Evolutionary conservation across 1,284 basidiomycete genomes (phyloP).

Genomic region (Spongispora temasekensis): DNA sequence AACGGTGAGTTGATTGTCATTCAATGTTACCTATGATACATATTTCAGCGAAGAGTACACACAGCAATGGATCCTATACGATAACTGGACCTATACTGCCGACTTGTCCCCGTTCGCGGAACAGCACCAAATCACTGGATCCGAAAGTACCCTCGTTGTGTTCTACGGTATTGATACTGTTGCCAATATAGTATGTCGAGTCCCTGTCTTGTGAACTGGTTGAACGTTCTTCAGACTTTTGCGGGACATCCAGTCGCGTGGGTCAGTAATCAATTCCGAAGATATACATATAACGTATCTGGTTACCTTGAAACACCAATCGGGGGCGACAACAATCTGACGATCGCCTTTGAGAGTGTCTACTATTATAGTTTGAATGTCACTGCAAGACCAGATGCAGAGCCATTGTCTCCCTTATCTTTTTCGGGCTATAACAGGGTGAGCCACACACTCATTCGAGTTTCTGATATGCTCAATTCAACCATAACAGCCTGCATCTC

Average conservation of each 20-base stretch:
- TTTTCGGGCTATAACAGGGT: slow-evolving; percentile 13
- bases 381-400: slow-evolving; percentile 33
- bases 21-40: not conserved
- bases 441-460: too few species aligned
- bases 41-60: slow-evolving; percentile 36
- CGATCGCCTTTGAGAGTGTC: slow-evolving; percentile 54
- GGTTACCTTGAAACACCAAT: too few species aligned
- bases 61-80: not conserved
- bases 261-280: too few species aligned
- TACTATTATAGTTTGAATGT: slow-evolving; percentile 55
- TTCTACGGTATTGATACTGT: slow-evolving; percentile 64
- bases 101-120: slow-evolving; percentile 47
- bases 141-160: slow-evolving; percentile 44
- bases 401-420: slow-evolving; percentile 36
- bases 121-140: slow-evolving; percentile 19
- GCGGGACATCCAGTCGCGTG: slow-evolving; percentile 30
- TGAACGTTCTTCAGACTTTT: slow-evolving; percentile 42
- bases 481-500: slow-evolving; percentile 47
- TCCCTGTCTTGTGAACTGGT: not conserved
- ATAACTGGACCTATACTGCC: slow-evolving; percentile 29
- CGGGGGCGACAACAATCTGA: slow-evolving; percentile 47
- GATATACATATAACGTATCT: too few species aligned
- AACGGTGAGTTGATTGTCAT: slow-evolving; percentile 1
- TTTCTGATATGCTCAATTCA: not conserved
- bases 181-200: slow-evolving; percentile 46